phyloP scores from a whole-genome alignment of 805 yeast genomes.

The Scheffersomyces spartinae region DNA sequence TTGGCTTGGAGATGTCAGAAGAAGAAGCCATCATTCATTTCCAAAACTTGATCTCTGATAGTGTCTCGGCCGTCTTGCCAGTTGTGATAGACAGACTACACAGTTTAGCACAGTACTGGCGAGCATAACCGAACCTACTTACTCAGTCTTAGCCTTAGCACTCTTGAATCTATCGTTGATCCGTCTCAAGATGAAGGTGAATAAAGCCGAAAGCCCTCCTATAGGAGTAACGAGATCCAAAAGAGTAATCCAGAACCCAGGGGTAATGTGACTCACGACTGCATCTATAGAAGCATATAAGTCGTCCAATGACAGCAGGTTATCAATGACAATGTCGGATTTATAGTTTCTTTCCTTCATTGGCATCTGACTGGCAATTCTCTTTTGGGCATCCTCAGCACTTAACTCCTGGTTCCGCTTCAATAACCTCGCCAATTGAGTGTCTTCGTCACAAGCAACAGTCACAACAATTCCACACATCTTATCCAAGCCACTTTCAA shows the following conservation, averaged over 20 bases:
- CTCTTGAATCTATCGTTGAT: constrained; percentile 5
- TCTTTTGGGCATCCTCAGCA: constrained; percentile 51
- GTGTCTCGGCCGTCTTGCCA: constrained; percentile 88
- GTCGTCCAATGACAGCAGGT: too few relatives aligned
- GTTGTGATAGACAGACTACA: constrained; percentile 92
- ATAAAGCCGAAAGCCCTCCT: constrained; percentile 6
- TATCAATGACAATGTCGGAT: constrained; percentile 62
- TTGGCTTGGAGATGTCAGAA: constrained; percentile 85
- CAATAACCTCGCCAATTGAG: constrained; percentile 54
- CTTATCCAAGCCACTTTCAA: constrained; percentile 62
- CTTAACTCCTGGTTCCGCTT: constrained; percentile 58
- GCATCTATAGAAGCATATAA: too few relatives aligned
- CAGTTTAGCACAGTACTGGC: constrained; percentile 95
- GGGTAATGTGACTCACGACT: too few relatives aligned
- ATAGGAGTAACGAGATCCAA: constrained; percentile 7
- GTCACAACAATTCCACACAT: constrained; percentile 65
- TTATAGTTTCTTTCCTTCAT: constrained; percentile 40
- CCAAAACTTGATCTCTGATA: constrained; percentile 86
- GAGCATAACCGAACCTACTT: too few relatives aligned
- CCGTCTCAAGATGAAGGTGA: constrained; percentile 3
- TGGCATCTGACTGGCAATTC: constrained; percentile 72
- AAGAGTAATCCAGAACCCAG: too few relatives aligned
- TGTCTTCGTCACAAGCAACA: constrained; percentile 46
- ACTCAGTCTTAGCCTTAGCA: constrained; percentile 1
- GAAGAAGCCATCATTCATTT: constrained; percentile 93